Conservation (phyloP, 2,329 filamentous ascomycete genomes). For the Arachnopeziza araneosa region DNA sequence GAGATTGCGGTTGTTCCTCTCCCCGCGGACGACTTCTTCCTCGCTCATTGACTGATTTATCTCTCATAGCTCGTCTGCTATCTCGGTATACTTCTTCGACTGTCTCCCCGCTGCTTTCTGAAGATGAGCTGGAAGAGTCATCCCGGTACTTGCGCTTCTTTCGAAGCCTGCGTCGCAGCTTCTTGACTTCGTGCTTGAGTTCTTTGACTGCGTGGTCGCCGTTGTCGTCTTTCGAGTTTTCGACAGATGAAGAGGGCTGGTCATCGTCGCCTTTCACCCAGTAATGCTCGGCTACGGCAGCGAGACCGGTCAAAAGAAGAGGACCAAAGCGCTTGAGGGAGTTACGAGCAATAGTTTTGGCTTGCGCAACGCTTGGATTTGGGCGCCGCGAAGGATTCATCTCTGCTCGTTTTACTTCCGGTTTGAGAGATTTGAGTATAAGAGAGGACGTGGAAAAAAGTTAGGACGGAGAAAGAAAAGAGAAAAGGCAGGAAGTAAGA, state of each 20-base stretch:
- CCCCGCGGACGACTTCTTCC: neutral
- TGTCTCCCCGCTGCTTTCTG: neutral
- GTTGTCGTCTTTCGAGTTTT: neutral
- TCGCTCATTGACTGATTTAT: neutral
- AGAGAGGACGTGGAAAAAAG: neutral
- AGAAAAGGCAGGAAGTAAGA: neutral
- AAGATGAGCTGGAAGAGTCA: neutral
- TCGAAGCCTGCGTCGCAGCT: neutral
- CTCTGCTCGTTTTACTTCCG: neutral
- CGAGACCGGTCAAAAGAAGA: slow-evolving; percentile 12
- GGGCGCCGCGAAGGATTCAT: neutral
- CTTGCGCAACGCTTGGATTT: neutral
- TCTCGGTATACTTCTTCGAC: neutral
- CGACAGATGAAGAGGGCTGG: neutral
- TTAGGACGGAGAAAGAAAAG: neutral
- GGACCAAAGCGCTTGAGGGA: slow-evolving; percentile 17
- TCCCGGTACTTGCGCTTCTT: neutral
- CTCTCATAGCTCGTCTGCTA: neutral
- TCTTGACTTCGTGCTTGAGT: slow-evolving; percentile 6
- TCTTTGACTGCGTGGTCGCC: neutral
- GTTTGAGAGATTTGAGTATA: neutral
- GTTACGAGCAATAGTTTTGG: neutral
- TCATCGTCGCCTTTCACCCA: slow-evolving; percentile 10
- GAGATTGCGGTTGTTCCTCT: neutral
- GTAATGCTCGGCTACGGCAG: slow-evolving; percentile 15